Conservation (phyloP, 2,329 filamentous ascomycete genomes). For the Cladosporium sp. region DNA sequence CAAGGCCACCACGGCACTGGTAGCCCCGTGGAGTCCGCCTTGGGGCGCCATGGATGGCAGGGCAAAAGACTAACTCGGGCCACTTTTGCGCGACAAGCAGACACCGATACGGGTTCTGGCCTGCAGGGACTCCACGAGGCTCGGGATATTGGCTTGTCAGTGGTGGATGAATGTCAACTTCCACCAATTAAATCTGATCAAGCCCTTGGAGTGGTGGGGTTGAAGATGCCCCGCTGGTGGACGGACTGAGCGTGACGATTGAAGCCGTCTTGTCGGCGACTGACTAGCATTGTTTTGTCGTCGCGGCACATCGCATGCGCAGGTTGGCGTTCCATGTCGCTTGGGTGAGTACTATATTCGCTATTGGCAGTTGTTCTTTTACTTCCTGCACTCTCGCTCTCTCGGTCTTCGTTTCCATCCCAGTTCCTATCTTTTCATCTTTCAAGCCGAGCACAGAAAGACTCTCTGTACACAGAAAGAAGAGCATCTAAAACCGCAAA, state of each 20-base stretch:
- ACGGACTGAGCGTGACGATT: constrained; percentile 13
- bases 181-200: constrained; percentile 19
- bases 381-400: constrained; percentile 5
- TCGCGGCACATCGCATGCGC: background rate
- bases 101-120: constrained; percentile 16
- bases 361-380: constrained; percentile 10
- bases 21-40: constrained; percentile 11
- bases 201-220: constrained; percentile 1
- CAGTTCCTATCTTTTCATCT: background rate
- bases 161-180: constrained; percentile 21
- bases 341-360: constrained; percentile 8
- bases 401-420: background rate
- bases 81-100: constrained; percentile 17
- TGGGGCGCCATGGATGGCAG: background rate
- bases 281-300: constrained; percentile 19
- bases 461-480: background rate
- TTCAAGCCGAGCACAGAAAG: background rate
- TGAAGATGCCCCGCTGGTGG: constrained; percentile 1
- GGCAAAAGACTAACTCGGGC: constrained; percentile 6
- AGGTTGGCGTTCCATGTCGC: constrained; percentile 11
- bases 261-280: constrained; percentile 23
- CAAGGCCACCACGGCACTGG: constrained; percentile 8
- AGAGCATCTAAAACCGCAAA: background rate
- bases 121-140: background rate
- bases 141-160: background rate